Percentiles rank a stretch among this genome's conserved stretches.
Conservation (phyloP, 2,329 filamentous ascomycete species). For the Atkinsonella hypoxylon region DNA sequence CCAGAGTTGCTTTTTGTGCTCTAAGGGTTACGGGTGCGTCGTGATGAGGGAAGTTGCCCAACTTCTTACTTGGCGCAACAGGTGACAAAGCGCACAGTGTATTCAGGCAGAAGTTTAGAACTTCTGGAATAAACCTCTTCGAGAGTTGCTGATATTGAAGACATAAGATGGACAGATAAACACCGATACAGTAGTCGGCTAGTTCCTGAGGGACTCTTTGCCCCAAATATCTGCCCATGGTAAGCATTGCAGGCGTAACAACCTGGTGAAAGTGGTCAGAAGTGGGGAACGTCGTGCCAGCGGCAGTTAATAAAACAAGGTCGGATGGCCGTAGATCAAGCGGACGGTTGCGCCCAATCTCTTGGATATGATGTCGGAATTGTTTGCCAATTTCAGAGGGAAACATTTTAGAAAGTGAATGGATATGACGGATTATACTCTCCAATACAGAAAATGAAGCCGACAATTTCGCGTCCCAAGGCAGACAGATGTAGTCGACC, state of each 20-base stretch:
- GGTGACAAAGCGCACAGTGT: conserved; percentile 59
- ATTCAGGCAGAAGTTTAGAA: conserved; percentile 70
- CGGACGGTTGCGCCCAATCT: conserved; percentile 36
- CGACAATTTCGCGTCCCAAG: conserved; percentile 29
- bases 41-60: conserved; percentile 51
- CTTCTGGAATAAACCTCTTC: conserved; percentile 81
- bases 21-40: conserved; percentile 39
- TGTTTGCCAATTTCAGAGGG: conserved; percentile 64
- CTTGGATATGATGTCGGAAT: conserved; percentile 61
- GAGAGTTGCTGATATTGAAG: conserved; percentile 74
- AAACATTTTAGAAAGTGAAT: conserved; percentile 82
- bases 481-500: conserved; percentile 47
- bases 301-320: conserved; percentile 68
- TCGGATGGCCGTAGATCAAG: conserved; percentile 54
- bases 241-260: conserved; percentile 76
- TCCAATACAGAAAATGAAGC: conserved; percentile 62
- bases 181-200: conserved; percentile 58
- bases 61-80: conserved; percentile 28
- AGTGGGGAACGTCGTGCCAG: conserved; percentile 79
- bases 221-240: conserved; percentile 73
- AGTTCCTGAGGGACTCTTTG: conserved; percentile 57
- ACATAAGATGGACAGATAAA: conserved; percentile 66
- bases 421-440: conserved; percentile 74
- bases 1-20: conserved; percentile 30
- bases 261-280: conserved; percentile 97